Percentiles rank a stretch among this genome's conserved stretches.
These are phyloP conservation scores for Gaeumannomyces sp. DNA, from an alignment of 2,329 filamentous ascomycete genomes.

Conservation along the genomic window DNA sequence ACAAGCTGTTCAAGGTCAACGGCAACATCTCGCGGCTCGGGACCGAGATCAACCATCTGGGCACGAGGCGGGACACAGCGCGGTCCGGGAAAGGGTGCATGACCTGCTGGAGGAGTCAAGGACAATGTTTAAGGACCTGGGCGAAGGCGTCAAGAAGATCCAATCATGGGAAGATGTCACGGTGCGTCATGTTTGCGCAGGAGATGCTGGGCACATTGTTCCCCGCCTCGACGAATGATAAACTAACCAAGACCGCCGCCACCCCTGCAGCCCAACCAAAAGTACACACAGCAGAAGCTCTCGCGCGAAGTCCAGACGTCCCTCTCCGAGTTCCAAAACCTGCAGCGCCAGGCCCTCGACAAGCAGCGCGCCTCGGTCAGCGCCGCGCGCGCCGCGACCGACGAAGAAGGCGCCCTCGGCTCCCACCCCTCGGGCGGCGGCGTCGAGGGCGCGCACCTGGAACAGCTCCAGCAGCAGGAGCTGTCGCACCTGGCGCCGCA, in stretches of 20 bases:
- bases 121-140: slow-evolving; percentile 81
- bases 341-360: slow-evolving; percentile 87
- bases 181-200: slow-evolving; percentile 41
- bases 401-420: slow-evolving; percentile 40
- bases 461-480: slow-evolving; percentile 64
- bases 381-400: slow-evolving; percentile 74
- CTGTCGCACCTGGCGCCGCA: slow-evolving; percentile 79
- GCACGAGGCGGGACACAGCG: slow-evolving; percentile 86
- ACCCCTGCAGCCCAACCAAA: slow-evolving; percentile 74
- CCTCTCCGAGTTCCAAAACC: slow-evolving; percentile 81
- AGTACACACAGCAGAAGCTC: slow-evolving; percentile 92
- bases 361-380: slow-evolving; percentile 84
- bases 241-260: background rate
- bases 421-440: slow-evolving; percentile 14
- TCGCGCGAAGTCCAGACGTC: slow-evolving; percentile 88
- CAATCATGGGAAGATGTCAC: slow-evolving; percentile 81
- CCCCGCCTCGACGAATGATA: background rate
- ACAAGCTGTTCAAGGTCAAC: slow-evolving; percentile 82
- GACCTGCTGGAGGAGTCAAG: slow-evolving; percentile 81
- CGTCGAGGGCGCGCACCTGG: slow-evolving; percentile 37
- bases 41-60: slow-evolving; percentile 77
- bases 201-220: background rate
- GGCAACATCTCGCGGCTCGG: slow-evolving; percentile 81
- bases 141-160: slow-evolving; percentile 88
- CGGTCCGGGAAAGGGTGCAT: slow-evolving; percentile 87